phyloP scores from a whole-genome alignment of 352 stramenopile genomes.

The Phytophthora pluvialis region DNA sequence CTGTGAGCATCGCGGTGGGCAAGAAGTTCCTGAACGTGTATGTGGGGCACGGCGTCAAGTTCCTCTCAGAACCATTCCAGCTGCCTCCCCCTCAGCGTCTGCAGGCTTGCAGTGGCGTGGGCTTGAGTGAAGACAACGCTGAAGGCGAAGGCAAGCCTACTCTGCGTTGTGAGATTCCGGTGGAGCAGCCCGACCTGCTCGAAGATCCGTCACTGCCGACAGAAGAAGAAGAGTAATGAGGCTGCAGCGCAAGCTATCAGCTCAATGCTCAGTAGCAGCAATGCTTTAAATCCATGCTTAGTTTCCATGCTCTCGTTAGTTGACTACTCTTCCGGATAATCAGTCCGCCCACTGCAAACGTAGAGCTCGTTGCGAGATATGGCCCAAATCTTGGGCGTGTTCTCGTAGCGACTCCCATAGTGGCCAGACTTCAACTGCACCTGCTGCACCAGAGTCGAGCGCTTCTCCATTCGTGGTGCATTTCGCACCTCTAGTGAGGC shows the following conservation, averaged over 20 bases:
- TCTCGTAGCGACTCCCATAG: conserved; percentile 12
- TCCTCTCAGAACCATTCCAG: conserved; percentile 65
- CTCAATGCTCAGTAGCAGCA: conserved; percentile 1
- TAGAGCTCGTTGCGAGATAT: conserved; percentile 49
- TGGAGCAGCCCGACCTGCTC: conserved; percentile 78
- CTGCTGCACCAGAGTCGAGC: conserved; percentile 39
- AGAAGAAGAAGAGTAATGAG: conserved; percentile 58
- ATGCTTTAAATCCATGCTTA: conserved; percentile 2
- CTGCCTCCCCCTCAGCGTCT: conserved; percentile 56
- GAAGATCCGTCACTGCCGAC: conserved; percentile 77
- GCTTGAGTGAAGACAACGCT: conserved; percentile 37
- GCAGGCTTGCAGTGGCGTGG: conserved; percentile 57
- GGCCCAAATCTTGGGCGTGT: conserved; percentile 47
- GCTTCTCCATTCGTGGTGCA: conserved; percentile 5
- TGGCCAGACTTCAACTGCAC: conserved; percentile 37
- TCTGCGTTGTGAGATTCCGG: conserved; percentile 61
- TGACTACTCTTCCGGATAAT: conserved; percentile 12
- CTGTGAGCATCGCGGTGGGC: conserved; percentile 82
- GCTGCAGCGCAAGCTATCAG: background rate
- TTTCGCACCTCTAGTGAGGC: conserved; percentile 27
- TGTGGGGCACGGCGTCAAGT: conserved; percentile 86
- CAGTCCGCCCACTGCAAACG: conserved; percentile 26
- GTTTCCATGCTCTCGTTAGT: background rate
- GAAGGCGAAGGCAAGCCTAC: conserved; percentile 46
- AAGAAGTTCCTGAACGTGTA: conserved; percentile 93